These are phyloP conservation scores for Wickerhamiella bombiphila DNA, from an alignment of 805 yeast genomes.

Conservation along the genomic window DNA sequence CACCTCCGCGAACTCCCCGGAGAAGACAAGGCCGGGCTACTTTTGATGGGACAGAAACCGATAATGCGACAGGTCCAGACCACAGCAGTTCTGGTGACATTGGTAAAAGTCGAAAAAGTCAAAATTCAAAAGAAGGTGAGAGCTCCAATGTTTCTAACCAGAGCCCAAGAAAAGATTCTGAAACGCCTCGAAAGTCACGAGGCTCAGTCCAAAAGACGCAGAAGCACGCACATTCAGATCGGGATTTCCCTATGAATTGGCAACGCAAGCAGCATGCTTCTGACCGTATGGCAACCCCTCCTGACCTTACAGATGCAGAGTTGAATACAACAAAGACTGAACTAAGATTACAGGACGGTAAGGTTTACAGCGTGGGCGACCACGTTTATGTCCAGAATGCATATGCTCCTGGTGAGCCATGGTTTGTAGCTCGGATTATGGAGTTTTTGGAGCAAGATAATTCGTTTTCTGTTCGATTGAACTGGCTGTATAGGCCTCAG, in stretches of 20 bases:
- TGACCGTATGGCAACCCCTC: slow-evolving; percentile 14
- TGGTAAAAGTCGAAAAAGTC: too few species aligned
- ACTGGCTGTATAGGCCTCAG: slow-evolving; percentile 84
- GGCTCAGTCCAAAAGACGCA: too few species aligned
- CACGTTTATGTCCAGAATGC: slow-evolving; percentile 5
- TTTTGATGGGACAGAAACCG: too few species aligned
- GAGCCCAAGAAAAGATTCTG: too few species aligned
- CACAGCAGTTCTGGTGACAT: too few species aligned
- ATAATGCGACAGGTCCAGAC: too few species aligned
- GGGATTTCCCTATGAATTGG: slow-evolving; percentile 15
- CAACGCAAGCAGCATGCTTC: slow-evolving; percentile 19
- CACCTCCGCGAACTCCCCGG: too few species aligned
- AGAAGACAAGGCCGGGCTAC: too few species aligned
- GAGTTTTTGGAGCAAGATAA: slow-evolving; percentile 36
- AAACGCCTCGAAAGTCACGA: too few species aligned
- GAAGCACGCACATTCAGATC: too few species aligned
- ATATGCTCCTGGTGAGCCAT: slow-evolving; percentile 82
- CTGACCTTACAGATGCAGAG: slow-evolving; percentile 1
- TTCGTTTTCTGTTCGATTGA: slow-evolving; percentile 19
- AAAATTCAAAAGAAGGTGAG: too few species aligned
- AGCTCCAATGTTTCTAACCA: too few species aligned
- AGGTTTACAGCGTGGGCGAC: slow-evolving; percentile 9
- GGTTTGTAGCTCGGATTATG: slow-evolving; percentile 70
- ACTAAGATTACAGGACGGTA: slow-evolving; percentile 1
- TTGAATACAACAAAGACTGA: slow-evolving; percentile 1